Base-by-base conservation (phyloP, 2,329 filamentous ascomycete genomes). In the Cordyceps tenuipes region DNA sequence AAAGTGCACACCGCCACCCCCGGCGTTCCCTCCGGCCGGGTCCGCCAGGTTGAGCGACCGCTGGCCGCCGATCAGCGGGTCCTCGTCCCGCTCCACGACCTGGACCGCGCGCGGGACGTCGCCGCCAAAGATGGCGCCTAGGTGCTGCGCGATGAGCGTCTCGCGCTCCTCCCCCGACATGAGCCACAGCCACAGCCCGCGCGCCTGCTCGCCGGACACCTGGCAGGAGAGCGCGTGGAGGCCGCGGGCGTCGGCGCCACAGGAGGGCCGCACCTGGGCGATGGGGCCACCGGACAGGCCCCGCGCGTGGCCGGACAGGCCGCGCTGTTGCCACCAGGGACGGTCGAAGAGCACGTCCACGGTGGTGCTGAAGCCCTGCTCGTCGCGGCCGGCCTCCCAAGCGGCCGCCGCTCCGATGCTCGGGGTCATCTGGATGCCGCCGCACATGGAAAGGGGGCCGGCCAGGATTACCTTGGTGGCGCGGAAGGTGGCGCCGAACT, bases 241-340 rank as follows among this genome's bases (percentile, higher is more conserved):
- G 7, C 59, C 65, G 17, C 23, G 29, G 29, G 29, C 29, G 21
- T 62, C 63, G 36, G 21, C 26, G 0, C 13, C 7, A 12, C 61
- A 64, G 7, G 63, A 61, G 19, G 64, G 62, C 17, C 61, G 64
- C 43, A 66, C 61, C 60, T 60, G 41, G 2, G 60, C 58, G 4
- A 65, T 55, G 2, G 65, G 64, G 2, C 64, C 29, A 6, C 29
- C 64, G 0, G 62, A 57, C 2, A 59, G 29, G 19, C 63, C 63
- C 48, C 62, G 62, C 4, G 64, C 63, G 29, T 52, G 60, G 26
- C 63, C 64, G 12, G 61, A 65, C 15, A 66, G 52, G 2, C 64
- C 63, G n/a, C 62, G 59, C 48, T 65, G 61, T 9, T 57, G 62
- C 66, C 66, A 68, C 66, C 66, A 68, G 13, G 66, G 63, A 52